Evolutionary conservation across 441 rosid genomes (phyloP), one percentile per base, ranked within the genome.

Genomic region (Arabidopsis lyrata): DNA sequence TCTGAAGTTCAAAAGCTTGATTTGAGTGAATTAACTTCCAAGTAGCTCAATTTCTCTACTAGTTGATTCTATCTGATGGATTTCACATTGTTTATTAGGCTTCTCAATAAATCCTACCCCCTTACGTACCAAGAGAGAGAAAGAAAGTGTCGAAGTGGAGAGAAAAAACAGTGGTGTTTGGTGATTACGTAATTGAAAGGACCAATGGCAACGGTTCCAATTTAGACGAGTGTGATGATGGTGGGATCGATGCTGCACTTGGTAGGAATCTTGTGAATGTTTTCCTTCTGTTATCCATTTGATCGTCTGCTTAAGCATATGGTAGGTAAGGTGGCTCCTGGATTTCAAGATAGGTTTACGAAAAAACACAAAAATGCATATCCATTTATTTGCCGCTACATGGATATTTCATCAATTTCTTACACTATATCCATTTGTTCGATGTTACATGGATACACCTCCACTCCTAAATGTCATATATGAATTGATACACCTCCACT

Each of bases 131-230:
- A 20, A 20, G 22, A 20, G 22, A 20, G 22, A 20, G 22, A 20
- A 20, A 20, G 22, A 20, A 20, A 20, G 22, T 20, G 22, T 20
- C 22, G 22, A 20, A 20, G 22, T 20, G 22, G 22, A 20, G 22
- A 20, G 22, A 20, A 20, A 20, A 20, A 38, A 86, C 99, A 41
- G 76, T 87, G 93, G 92, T 95, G 54, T 79, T 88, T 14, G 98
- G 96, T 14, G 98, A 95, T 75, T 92, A 90, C 64, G 94, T 89
- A 20, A 84, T 95, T 32, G 96, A 92, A 79, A 88, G 89, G 20
- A 84, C 76, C 76, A 80, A 75, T 57, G 63, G 39, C 27, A 80
- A 84, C 16, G 90, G 87, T 29, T 80, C 84, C 29, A 87, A 85
- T 39, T 39, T 80, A 12, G 88, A 84, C 18, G 92, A 78, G 47